phyloP scores from a whole-genome alignment of 2,329 filamentous ascomycete species.

The Colletotrichum brevisporum region DNA sequence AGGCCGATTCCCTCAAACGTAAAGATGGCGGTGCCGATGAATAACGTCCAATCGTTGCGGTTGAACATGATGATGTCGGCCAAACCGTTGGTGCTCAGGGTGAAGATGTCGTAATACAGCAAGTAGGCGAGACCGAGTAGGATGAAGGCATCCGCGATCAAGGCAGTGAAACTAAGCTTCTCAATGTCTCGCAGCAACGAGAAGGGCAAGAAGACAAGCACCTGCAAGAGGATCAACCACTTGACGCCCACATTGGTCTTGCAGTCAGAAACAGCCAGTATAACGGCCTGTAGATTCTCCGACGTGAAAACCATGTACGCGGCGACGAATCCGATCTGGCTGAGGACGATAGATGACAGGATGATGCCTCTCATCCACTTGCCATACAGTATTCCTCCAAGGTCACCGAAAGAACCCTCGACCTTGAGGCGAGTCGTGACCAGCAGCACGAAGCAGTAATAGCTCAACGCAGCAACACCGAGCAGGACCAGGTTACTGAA shows the following conservation, averaged over 20 bases:
- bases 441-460: conserved; percentile 96
- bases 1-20: conserved; percentile 85
- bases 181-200: conserved; percentile 96
- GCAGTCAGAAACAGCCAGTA: conserved; percentile 91
- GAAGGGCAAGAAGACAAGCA: conserved; percentile 94
- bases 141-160: conserved; percentile 95
- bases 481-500: conserved; percentile 96
- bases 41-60: conserved; percentile 91
- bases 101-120: conserved; percentile 94
- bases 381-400: conserved; percentile 92
- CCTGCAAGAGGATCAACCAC: conserved; percentile 92
- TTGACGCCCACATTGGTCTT: conserved; percentile 87
- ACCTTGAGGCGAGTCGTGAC: conserved; percentile 88
- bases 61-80: conserved; percentile 95
- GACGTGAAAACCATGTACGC: conserved; percentile 98
- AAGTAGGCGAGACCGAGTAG: conserved; percentile 92
- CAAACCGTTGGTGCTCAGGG: conserved; percentile 81
- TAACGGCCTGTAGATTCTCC: conserved; percentile 95
- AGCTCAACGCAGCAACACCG: conserved; percentile 86
- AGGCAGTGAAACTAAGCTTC: conserved; percentile 94
- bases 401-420: conserved; percentile 96
- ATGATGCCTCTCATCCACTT: conserved; percentile 91
- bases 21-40: conserved; percentile 97
- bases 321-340: conserved; percentile 93
- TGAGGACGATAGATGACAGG: conserved; percentile 91